Evolutionary conservation across 192 early-diverging fungal genomes (phyloP), one percentile per base, ranked within the genome.

Genomic region (Lobosporangium transversale): DNA sequence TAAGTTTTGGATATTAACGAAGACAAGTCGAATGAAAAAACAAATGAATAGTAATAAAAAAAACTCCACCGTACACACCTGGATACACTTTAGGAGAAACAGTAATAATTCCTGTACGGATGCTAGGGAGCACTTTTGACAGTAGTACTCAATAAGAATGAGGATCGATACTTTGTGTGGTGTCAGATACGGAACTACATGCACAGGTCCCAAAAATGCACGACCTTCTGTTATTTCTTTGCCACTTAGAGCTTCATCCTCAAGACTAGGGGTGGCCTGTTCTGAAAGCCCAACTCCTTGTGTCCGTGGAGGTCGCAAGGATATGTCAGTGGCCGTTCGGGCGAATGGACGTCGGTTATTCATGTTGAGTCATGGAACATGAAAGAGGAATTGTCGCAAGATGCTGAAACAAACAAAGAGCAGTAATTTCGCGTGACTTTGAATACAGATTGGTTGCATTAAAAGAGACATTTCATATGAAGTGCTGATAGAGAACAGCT

Each of bases 81-180:
- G 62, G 23, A 75, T 75, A n/a, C 62, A 66, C 15, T 66, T 50
- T 11, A 75, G 29, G 20, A 75, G 29, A 35, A 75, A 66, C 11
- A 61, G 50, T 0, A 65, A 17, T 17, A 75, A 48, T 20, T 56
- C 18, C 14, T 65, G 62, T 0, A 31, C 44, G 1, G 49, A 17
- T 12, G 31, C n/a, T 9, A 27, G 42, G 4, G 71, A 44, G n/a
- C 61, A 54, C 30, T 58, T 35, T 10, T 55, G 32, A 18, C 71
- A 75, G 31, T 48, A 66, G 58, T 61, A 66, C 30, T 75, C 71
- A 14, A 75, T 45, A 4, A 75, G 36, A 24, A 75, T 66, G 31
- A 75, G 63, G 18, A 75, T 29, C 3, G 71, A 59, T 23, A 75
- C 35, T 20, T 75, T 75, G 52, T 75, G 57, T 21, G 71, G 71